Conservation (phyloP, 176 grass and related monocot species). For the Alloteropsis semialata region DNA sequence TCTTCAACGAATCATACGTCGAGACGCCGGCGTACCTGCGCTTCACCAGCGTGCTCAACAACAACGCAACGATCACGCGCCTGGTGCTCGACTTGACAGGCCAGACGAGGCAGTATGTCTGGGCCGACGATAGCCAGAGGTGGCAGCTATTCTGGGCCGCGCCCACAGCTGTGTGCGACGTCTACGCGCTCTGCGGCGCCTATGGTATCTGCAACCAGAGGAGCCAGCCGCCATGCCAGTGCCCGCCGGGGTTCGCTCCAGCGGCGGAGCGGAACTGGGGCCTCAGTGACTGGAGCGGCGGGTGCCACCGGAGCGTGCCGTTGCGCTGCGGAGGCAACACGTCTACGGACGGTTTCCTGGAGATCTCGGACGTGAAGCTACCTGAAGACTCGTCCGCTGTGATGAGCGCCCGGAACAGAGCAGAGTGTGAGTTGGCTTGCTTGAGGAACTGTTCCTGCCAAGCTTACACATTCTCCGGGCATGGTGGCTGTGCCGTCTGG, state of each 20-base stretch:
- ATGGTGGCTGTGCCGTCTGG: background rate
- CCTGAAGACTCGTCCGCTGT: background rate
- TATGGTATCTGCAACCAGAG: constrained; percentile 30
- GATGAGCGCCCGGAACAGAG: background rate
- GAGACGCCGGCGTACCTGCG: constrained; percentile 30
- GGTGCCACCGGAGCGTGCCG: background rate
- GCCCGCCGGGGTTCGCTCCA: constrained; percentile 31
- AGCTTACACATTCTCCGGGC: constrained; percentile 21
- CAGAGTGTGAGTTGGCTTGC: constrained; percentile 20
- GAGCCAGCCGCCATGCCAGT: constrained; percentile 20
- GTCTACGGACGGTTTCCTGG: background rate
- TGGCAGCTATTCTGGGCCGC: constrained; percentile 17
- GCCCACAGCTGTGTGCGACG: constrained; percentile 33
- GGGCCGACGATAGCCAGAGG: background rate
- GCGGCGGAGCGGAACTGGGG: constrained; percentile 7
- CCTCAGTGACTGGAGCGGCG: constrained; percentile 15
- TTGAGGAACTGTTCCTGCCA: constrained; percentile 27
- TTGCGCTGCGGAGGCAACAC: background rate
- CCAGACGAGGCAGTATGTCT: constrained; percentile 24
- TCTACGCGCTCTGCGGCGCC: constrained; percentile 20
- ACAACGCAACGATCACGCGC: constrained; percentile 36
- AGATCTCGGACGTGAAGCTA: background rate
- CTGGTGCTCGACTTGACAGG: constrained; percentile 38
- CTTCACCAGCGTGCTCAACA: constrained; percentile 29
- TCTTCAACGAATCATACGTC: constrained; percentile 36